These are phyloP conservation scores for Hanseniaspora lachancei DNA, from an alignment of 805 yeast species.

Conservation along the genomic window DNA sequence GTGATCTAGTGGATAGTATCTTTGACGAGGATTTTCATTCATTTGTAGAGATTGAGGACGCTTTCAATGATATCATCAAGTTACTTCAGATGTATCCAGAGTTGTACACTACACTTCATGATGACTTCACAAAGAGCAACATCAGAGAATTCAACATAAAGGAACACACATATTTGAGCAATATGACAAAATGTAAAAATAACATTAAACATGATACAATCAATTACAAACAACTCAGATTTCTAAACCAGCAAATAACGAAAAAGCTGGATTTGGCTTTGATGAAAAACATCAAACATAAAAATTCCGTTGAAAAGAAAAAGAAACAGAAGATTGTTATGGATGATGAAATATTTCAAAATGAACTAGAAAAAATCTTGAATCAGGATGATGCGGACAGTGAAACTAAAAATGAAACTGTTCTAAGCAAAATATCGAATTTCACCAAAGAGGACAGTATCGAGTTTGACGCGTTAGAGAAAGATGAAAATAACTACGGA, in stretches of 20 bases:
- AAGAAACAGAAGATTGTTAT: constrained; percentile 7
- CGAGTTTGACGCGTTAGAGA: constrained; percentile 39
- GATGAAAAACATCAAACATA: constrained; percentile 9
- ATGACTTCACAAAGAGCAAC: constrained; percentile 13
- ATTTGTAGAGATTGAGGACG: constrained; percentile 55
- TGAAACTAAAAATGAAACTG: background rate
- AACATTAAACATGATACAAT: constrained; percentile 30
- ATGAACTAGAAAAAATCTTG: constrained; percentile 12
- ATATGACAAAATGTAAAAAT: constrained; percentile 50
- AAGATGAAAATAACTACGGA: constrained; percentile 31
- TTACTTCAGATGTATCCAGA: constrained; percentile 52
- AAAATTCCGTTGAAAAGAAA: background rate
- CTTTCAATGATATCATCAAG: constrained; percentile 53
- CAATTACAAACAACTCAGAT: constrained; percentile 10
- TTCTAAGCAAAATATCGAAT: constrained; percentile 13
- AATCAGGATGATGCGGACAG: constrained; percentile 4
- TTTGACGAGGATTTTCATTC: constrained; percentile 29
- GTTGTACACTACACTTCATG: constrained; percentile 30
- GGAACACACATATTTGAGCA: constrained; percentile 36
- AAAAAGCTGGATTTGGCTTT: background rate
- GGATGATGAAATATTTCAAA: constrained; percentile 21
- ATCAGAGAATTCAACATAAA: constrained; percentile 20
- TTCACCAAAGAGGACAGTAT: constrained; percentile 39
- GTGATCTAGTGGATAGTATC: constrained; percentile 14
- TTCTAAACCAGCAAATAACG: background rate